Percentiles rank a stretch among this genome's conserved stretches.
These are phyloP conservation scores for Fusarium musae DNA, from an alignment of 2,329 filamentous ascomycete genomes.

Conservation along the genomic window DNA sequence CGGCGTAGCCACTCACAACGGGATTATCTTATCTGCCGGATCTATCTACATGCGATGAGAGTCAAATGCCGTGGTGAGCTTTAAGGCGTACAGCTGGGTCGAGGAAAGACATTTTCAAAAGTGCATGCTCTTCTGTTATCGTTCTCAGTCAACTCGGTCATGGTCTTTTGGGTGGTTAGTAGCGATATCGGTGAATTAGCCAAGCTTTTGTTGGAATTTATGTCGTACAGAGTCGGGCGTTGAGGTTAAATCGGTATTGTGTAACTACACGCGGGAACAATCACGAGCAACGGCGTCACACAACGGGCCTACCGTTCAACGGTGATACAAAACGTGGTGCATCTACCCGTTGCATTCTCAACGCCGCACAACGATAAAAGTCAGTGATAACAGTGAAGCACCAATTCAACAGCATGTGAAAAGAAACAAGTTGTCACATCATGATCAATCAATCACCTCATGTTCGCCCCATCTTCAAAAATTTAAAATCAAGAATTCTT, in stretches of 20 bases:
- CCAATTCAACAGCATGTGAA: neutral
- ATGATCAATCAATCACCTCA: slow-evolving; percentile 13
- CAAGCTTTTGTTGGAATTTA: neutral
- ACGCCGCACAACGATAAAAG: neutral
- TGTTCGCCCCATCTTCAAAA: neutral
- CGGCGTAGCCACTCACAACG: neutral
- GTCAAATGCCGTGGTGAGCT: neutral
- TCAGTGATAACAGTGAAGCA: neutral
- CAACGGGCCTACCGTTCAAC: neutral
- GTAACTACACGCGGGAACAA: neutral
- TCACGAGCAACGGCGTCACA: neutral
- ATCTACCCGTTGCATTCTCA: neutral
- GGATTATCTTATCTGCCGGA: neutral
- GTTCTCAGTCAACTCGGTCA: neutral
- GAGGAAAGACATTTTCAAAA: neutral
- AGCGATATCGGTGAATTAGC: neutral
- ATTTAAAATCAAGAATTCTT: neutral
- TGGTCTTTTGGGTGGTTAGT: neutral
- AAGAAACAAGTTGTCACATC: neutral
- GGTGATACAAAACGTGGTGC: neutral
- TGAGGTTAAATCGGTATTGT: neutral
- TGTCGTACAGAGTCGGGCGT: neutral
- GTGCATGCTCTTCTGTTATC: neutral
- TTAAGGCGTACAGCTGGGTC: too few relatives aligned
- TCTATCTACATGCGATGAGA: neutral